Percentiles rank a stretch among this genome's conserved stretches.
Evolutionary conservation across 176 grass and related monocot genomes (phyloP).

Genomic region (Canna indica): DNA sequence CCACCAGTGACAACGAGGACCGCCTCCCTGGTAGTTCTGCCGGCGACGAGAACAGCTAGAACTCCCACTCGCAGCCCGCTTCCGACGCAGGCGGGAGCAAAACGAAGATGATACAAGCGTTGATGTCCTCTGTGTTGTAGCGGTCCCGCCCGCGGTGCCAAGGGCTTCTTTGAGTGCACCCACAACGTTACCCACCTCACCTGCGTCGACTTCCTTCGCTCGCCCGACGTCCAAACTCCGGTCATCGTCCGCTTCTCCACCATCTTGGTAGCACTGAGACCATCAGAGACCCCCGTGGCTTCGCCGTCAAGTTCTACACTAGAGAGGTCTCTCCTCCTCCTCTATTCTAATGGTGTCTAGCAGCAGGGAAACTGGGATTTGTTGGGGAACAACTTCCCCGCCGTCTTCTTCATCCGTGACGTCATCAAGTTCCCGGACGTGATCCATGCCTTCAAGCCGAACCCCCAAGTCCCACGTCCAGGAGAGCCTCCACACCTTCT

Average conservation of each 20-base stretch:
- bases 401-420: constrained; percentile 91
- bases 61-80: too few species aligned
- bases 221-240: constrained; percentile 34
- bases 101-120: too few species aligned
- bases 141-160: too few species aligned
- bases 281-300: constrained; percentile 80
- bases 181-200: too few species aligned
- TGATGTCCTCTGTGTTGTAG: too few species aligned
- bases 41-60: too few species aligned
- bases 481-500: constrained; percentile 92
- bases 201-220: constrained; percentile 77
- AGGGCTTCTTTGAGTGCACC: too few species aligned
- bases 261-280: constrained; percentile 75
- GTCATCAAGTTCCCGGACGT: constrained; percentile 91
- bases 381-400: constrained; percentile 85
- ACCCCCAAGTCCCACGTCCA: constrained; percentile 66
- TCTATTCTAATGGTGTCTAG: too few species aligned
- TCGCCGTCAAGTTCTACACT: constrained; percentile 97
- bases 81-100: too few species aligned
- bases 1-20: too few species aligned
- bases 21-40: too few species aligned
- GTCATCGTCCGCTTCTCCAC: constrained; percentile 88
- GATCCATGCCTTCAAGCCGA: constrained; percentile 88
- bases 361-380: constrained; percentile 77
- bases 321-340: constrained; percentile 36